Conservation (phyloP, 495 filamentous ascomycete genomes). For the Parmelia sp. region DNA sequence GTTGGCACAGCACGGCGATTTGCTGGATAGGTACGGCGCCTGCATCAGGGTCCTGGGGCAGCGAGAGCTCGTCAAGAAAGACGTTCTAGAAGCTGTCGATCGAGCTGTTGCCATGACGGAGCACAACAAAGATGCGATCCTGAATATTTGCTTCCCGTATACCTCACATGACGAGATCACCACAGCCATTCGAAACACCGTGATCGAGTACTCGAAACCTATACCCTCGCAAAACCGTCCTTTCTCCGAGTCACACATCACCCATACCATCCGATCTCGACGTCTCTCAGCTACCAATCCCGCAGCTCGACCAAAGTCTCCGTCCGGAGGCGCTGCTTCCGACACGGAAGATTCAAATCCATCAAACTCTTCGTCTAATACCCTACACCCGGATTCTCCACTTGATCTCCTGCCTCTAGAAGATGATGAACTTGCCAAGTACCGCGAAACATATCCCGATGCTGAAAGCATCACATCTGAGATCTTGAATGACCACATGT, state of each 20-base stretch:
- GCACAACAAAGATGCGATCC: constrained; percentile 70
- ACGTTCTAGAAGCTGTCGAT: constrained; percentile 83
- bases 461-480: constrained; percentile 81
- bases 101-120: constrained; percentile 74
- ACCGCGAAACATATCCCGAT: constrained; percentile 42
- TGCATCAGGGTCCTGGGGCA: constrained; percentile 77
- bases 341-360: constrained; percentile 37
- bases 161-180: constrained; percentile 96
- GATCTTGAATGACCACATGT: constrained; percentile 71
- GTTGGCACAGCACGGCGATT: constrained; percentile 83
- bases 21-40: constrained; percentile 89
- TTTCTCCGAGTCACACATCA: constrained; percentile 82
- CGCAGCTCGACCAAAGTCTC: constrained; percentile 20
- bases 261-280: constrained; percentile 66
- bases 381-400: constrained; percentile 41
- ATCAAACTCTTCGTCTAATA: constrained; percentile 50
- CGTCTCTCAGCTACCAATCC: constrained; percentile 35
- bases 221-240: constrained; percentile 53
- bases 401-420: constrained; percentile 29
- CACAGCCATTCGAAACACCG: constrained; percentile 78
- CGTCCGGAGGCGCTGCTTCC: constrained; percentile 24
- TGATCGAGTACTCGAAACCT: constrained; percentile 71
- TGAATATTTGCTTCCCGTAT: constrained; percentile 97
- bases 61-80: constrained; percentile 68
- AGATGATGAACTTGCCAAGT: constrained; percentile 19